Percentiles rank a stretch among this genome's conserved stretches.
Conservation (phyloP, 75 land plant species). For the Azolla pinnata region DNA sequence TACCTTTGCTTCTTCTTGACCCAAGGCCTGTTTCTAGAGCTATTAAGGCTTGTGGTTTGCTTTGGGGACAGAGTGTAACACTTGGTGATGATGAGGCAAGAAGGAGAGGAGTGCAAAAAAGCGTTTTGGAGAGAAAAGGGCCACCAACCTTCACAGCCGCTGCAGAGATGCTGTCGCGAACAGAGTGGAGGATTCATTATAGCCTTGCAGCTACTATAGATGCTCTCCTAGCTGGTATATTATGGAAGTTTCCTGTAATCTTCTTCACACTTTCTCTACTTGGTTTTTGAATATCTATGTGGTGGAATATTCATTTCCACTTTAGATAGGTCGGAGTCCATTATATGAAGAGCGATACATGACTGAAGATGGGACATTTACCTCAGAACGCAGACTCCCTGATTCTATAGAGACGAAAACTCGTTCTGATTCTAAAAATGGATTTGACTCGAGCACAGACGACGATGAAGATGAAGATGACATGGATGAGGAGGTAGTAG, state of each 20-base stretch:
- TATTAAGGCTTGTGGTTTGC: background rate
- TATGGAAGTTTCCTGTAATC: too few species aligned
- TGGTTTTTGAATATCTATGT: background rate
- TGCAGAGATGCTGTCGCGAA: constrained; percentile 82
- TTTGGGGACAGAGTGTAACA: constrained; percentile 63
- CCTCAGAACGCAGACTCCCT: background rate
- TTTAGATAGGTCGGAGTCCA: constrained; percentile 54
- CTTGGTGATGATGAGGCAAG: constrained; percentile 97
- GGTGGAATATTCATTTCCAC: background rate
- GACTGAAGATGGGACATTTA: constrained; percentile 30
- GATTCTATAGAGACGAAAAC: background rate
- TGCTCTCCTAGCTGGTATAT: constrained; percentile 78
- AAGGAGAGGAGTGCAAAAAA: constrained; percentile 91
- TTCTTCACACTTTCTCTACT: background rate
- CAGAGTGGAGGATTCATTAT: constrained; percentile 85
- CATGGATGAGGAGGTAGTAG: constrained; percentile 16
- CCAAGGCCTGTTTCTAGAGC: too few species aligned
- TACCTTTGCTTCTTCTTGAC: too few species aligned
- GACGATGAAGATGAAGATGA: constrained; percentile 24
- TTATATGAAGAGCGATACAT: constrained; percentile 64
- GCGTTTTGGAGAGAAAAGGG: constrained; percentile 90
- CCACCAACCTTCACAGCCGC: constrained; percentile 88
- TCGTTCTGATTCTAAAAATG: constrained; percentile 1
- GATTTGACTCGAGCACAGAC: constrained; percentile 7
- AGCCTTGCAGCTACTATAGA: constrained; percentile 91